These are phyloP conservation scores for Chytridium lagenaria DNA, from an alignment of 371 early-diverging fungal genomes.

Conservation along the genomic window DNA sequence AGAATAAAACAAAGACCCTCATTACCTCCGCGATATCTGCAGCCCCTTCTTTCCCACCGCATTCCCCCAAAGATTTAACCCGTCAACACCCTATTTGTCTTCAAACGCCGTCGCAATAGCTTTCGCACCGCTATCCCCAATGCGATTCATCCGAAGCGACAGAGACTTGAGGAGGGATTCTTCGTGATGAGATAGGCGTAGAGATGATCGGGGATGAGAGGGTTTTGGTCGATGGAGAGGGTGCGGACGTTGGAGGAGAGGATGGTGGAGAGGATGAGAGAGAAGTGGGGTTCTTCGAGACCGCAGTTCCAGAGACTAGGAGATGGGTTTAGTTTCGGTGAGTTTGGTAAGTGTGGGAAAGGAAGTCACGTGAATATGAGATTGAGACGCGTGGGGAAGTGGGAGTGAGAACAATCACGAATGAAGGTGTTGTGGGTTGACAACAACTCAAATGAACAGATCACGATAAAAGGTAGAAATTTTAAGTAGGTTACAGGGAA, in stretches of 20 bases:
- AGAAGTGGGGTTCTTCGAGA: conserved; percentile 45
- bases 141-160: conserved; percentile 47
- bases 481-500: no score
- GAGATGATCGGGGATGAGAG: conserved; percentile 42
- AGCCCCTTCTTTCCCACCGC: conserved; percentile 46
- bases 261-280: conserved; percentile 32
- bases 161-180: conserved; percentile 47
- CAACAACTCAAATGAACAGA: no score
- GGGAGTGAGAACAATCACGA: no score
- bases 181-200: conserved; percentile 42
- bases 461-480: no score
- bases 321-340: not conserved
- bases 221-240: conserved; percentile 53
- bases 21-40: conserved; percentile 51
- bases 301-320: conserved; percentile 57
- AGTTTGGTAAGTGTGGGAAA: no score
- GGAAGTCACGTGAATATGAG: no score
- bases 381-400: no score
- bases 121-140: conserved; percentile 49
- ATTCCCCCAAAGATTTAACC: conserved; percentile 51
- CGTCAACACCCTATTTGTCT: conserved; percentile 42
- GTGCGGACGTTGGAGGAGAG: conserved; percentile 37
- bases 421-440: no score
- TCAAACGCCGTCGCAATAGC: conserved; percentile 42
- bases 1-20: not conserved